phyloP scores from a whole-genome alignment of 352 stramenopile species.

The Salisapilia sapeloensis region DNA sequence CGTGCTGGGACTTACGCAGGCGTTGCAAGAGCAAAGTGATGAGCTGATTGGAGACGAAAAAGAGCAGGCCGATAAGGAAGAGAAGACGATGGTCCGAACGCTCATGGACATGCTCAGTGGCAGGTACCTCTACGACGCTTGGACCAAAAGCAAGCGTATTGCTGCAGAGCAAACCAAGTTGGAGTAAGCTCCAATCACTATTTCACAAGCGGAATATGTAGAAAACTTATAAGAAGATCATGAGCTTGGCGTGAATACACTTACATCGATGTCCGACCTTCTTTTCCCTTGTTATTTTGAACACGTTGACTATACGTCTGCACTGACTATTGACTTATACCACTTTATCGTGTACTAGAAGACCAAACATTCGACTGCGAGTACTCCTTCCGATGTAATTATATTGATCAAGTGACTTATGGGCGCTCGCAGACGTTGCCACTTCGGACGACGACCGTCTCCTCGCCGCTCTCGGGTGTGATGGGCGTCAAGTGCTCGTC shows the following conservation, averaged over 20 bases:
- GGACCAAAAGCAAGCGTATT: constrained; percentile 11
- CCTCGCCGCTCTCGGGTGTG: constrained; percentile 48
- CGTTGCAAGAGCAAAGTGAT: constrained; percentile 48
- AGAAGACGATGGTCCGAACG: constrained; percentile 31
- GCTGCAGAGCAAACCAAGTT: constrained; percentile 2
- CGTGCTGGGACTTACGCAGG: constrained; percentile 68
- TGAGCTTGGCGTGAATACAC: too few relatives aligned
- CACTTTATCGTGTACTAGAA: too few relatives aligned
- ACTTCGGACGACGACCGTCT: constrained; percentile 66
- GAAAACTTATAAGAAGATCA: too few relatives aligned
- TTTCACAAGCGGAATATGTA: too few relatives aligned
- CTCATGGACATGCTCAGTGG: constrained; percentile 79
- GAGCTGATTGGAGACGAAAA: constrained; percentile 38
- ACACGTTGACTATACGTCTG: too few relatives aligned
- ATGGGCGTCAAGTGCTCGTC: constrained; percentile 70
- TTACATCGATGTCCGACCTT: too few relatives aligned
- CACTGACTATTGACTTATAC: too few relatives aligned
- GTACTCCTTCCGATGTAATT: too few relatives aligned
- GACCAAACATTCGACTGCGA: too few relatives aligned
- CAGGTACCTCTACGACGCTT: constrained; percentile 78
- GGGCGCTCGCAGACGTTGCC: constrained; percentile 60
- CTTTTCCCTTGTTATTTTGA: too few relatives aligned
- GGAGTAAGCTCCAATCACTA: too few relatives aligned
- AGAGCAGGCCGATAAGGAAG: constrained; percentile 24
- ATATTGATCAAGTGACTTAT: too few relatives aligned